phyloP scores from a whole-genome alignment of 2,329 filamentous ascomycete species.

The Pochonia chlamydosporia region DNA sequence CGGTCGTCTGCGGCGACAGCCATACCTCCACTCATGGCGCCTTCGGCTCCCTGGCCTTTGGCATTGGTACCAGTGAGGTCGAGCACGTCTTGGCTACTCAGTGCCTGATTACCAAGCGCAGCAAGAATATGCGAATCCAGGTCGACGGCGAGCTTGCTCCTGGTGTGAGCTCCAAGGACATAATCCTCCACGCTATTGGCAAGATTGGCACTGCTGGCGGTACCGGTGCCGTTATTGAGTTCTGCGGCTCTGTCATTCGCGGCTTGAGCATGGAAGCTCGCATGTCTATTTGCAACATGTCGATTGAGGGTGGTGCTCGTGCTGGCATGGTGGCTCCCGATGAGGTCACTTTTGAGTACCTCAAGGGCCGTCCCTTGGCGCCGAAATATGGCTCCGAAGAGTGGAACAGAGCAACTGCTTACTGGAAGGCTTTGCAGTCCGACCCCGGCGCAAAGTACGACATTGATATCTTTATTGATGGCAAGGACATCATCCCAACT shows the following conservation, averaged over 20 bases:
- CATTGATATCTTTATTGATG: slow-evolving; percentile 81
- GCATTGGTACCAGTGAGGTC: slow-evolving; percentile 96
- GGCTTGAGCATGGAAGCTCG: slow-evolving; percentile 89
- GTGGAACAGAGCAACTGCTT: slow-evolving; percentile 82
- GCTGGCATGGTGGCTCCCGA: slow-evolving; percentile 97
- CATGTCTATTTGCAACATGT: slow-evolving; percentile 99
- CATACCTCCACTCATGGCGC: slow-evolving; percentile 98
- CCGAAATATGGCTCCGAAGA: slow-evolving; percentile 78
- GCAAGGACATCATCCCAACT: slow-evolving; percentile 87
- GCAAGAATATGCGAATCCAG: slow-evolving; percentile 98
- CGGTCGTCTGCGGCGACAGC: slow-evolving; percentile 94
- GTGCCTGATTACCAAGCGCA: slow-evolving; percentile 87
- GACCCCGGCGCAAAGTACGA: slow-evolving; percentile 90
- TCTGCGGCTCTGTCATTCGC: slow-evolving; percentile 90
- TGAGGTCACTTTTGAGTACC: slow-evolving; percentile 88
- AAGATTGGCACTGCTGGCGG: slow-evolving; percentile 92
- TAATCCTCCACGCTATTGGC: slow-evolving; percentile 89
- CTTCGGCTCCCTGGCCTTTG: slow-evolving; percentile 90
- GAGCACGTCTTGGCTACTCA: slow-evolving; percentile 98
- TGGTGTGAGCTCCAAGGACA: slow-evolving; percentile 93
- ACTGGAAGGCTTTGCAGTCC: slow-evolving; percentile 82
- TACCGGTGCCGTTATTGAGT: slow-evolving; percentile 92
- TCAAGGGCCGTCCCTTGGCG: slow-evolving; percentile 84
- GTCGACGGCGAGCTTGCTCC: slow-evolving; percentile 85
- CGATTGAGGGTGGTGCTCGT: slow-evolving; percentile 90